phyloP scores from a whole-genome alignment of 768 basidiomycete genomes.

The Coprinopsis sp. region DNA sequence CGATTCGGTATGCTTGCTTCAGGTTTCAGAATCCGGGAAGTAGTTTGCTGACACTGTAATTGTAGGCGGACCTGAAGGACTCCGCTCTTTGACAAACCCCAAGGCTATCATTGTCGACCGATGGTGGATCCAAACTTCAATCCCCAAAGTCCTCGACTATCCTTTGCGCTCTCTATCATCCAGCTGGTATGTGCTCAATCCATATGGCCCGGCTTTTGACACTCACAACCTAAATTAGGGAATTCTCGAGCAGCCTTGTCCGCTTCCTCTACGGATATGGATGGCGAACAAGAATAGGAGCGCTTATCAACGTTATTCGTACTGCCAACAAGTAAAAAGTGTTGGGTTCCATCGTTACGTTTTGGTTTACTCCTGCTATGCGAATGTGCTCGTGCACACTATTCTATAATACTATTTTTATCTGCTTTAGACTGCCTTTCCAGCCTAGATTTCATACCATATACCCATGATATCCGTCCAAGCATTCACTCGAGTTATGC shows the following conservation, averaged over 20 bases:
- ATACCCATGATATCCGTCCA: no score
- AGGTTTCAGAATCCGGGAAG: neutral
- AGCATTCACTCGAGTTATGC: no score
- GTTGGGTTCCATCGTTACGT: no score
- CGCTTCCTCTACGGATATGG: slow-evolving; percentile 50
- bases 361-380: no score
- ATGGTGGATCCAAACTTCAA: slow-evolving; percentile 78
- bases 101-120: slow-evolving; percentile 87
- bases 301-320: slow-evolving; percentile 34
- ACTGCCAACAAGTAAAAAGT: slow-evolving; percentile 31
- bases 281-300: slow-evolving; percentile 44
- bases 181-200: slow-evolving; percentile 59
- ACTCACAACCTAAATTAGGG: slow-evolving; percentile 29
- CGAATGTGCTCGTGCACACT: no score
- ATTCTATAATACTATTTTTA: no score
- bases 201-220: neutral
- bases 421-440: no score
- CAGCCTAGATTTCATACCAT: no score
- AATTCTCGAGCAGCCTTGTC: slow-evolving; percentile 45
- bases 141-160: slow-evolving; percentile 84
- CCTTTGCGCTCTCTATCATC: slow-evolving; percentile 67
- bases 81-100: slow-evolving; percentile 80
- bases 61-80: slow-evolving; percentile 89
- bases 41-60: slow-evolving; percentile 10
- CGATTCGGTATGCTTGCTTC: slow-evolving; percentile 64